Evolutionary conservation across 495 filamentous ascomycete genomes (phyloP).

Genomic region (Articulospora tetracladia): DNA sequence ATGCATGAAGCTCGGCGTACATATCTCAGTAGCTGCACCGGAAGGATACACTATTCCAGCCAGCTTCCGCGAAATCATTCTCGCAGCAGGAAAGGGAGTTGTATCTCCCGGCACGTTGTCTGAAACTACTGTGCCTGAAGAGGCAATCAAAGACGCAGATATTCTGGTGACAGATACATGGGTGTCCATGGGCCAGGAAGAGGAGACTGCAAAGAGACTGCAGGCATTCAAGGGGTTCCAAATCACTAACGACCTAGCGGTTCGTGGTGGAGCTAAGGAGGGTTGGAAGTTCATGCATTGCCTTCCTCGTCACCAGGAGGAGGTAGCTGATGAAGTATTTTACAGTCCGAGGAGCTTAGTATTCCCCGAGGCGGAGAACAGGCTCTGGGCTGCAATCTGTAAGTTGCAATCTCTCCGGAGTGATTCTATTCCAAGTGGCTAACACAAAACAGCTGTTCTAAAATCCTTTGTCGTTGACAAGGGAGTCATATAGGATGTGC

Average conservation of each 20-base stretch:
- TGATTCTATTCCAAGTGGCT: neutral
- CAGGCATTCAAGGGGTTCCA: conserved; percentile 87
- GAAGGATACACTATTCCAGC: conserved; percentile 73
- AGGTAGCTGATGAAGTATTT: conserved; percentile 92
- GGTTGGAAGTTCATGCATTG: conserved; percentile 99
- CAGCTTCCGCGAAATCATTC: conserved; percentile 65
- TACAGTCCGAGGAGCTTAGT: conserved; percentile 79
- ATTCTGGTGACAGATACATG: conserved; percentile 95
- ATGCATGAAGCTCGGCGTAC: conserved; percentile 79
- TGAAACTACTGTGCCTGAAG: conserved; percentile 77
- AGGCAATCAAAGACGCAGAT: conserved; percentile 85
- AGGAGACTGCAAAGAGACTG: conserved; percentile 67
- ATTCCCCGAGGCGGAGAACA: conserved; percentile 91
- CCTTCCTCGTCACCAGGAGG: conserved; percentile 87
- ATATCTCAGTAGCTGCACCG: conserved; percentile 83
- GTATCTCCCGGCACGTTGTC: conserved; percentile 58
- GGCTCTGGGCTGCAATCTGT: conserved; percentile 83
- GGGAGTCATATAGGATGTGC: neutral
- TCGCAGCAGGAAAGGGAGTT: conserved; percentile 51
- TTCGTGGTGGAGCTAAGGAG: conserved; percentile 80
- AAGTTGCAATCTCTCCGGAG: conserved; percentile 23
- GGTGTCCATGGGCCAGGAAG: conserved; percentile 97
- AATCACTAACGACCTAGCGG: conserved; percentile 76
- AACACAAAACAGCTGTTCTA: conserved; percentile 5
- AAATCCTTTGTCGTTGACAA: neutral